Base-by-base conservation (phyloP, 441 rosid species). In the Erysimum cheiri region DNA sequence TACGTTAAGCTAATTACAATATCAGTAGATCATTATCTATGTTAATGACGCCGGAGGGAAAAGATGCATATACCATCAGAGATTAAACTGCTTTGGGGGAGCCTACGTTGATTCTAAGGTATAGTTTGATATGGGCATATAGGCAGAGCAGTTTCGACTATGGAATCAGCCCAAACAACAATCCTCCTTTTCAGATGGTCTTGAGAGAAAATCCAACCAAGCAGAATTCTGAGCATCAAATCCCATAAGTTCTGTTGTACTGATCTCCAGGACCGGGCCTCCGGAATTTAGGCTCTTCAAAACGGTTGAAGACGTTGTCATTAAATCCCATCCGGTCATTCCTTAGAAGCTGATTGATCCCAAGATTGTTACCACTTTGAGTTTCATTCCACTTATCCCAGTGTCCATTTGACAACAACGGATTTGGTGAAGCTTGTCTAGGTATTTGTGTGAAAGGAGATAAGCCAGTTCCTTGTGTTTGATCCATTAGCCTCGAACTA, bases 371-470 rank as follows among this genome's bases (percentile, higher is more conserved):
- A 70, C 84, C 91, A 77, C 78, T 80, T 67, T 82, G 96, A 56
- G 80, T 79, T 72, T 88, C 93, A 77, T 78, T 89, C 95, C 86
- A 87, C 36, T 88, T 86, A 83, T 84, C 88, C 98, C 98, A 90
- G 49, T 69, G 89, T 15, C 98, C 93, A 83, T 84, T 92, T 59
- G 97, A 84, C 74, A 82, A 64, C 10, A 60, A 64, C 31, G 89
- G 70, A 84, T 85, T 89, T 78, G 90, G 78, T 0, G 88, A 59
- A 12, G 76, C 90, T 64, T 85, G 95, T 53, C 83, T 74, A 54
- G 86, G 79, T 47, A 87, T 65, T 64, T 82, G 90, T 26, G 88
- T 64, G 53, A 78, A 83, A 15, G 85, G 84, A 33, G 93, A 78
- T 57, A 81, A 59, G 65, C 78, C 78, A 70, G 63, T 87, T 71